Evolutionary conservation across 2,329 filamentous ascomycete genomes (phyloP).

Genomic region (Calonectria pseudoturangicola): DNA sequence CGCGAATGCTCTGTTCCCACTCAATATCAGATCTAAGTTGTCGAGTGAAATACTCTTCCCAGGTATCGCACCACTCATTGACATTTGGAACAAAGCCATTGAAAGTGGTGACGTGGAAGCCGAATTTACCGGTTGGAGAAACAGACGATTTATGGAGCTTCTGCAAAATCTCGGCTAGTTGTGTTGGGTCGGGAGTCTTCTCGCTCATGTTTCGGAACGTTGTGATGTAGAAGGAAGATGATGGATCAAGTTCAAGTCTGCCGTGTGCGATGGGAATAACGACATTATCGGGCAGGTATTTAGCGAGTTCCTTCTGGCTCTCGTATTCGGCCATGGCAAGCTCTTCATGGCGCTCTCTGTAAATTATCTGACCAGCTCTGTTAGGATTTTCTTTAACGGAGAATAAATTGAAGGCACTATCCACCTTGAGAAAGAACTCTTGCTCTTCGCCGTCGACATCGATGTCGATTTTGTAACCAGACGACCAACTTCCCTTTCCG

Average conservation of each 20-base stretch:
- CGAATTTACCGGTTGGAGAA: constrained; percentile 60
- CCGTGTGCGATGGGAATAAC: constrained; percentile 25
- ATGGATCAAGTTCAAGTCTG: constrained; percentile 14
- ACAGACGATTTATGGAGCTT: constrained; percentile 53
- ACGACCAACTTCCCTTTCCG: constrained; percentile 6
- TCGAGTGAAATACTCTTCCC: constrained; percentile 58
- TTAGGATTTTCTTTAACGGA: not conserved
- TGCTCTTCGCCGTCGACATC: not conserved
- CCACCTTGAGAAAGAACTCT: constrained; percentile 9
- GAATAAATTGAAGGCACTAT: too few relatives aligned
- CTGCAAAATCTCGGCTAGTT: constrained; percentile 6
- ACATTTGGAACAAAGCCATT: constrained; percentile 53
- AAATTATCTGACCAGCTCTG: not conserved
- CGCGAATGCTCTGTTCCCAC: constrained; percentile 38
- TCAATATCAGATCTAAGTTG: constrained; percentile 30
- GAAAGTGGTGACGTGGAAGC: constrained; percentile 58
- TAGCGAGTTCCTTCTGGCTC: not conserved
- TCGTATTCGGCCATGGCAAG: not conserved
- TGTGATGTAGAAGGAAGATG: constrained; percentile 32
- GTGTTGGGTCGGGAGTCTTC: constrained; percentile 5
- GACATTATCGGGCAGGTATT: constrained; percentile 23
- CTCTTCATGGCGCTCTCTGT: constrained; percentile 7
- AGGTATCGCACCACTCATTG: constrained; percentile 46
- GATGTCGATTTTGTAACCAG: not conserved
- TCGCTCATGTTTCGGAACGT: constrained; percentile 37